Percentiles rank a stretch among this genome's conserved stretches.
Evolutionary conservation across 2,329 filamentous ascomycete species (phyloP).

Genomic region (Corinectria fuckeliana): DNA sequence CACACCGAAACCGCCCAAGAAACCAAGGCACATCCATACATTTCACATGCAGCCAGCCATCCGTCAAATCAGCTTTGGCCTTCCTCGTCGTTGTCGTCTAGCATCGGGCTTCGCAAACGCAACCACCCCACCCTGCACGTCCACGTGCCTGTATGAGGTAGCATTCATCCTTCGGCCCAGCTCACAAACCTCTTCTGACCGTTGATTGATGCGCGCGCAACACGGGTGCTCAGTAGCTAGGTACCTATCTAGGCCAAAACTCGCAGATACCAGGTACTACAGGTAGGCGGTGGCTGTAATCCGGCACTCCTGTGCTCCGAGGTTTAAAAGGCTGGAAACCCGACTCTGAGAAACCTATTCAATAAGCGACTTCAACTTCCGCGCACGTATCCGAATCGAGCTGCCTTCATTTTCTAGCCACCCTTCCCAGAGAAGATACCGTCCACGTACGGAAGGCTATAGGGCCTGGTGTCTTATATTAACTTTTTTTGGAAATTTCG

Average conservation of each 20-base stretch:
- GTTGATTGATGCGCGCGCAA: background rate
- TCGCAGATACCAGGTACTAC: too few relatives aligned
- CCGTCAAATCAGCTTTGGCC: background rate
- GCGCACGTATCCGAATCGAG: too few relatives aligned
- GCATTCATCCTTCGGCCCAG: slow-evolving; percentile 1
- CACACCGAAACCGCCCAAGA: slow-evolving; percentile 9
- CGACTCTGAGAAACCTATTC: too few relatives aligned
- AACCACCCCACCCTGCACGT: slow-evolving; percentile 7
- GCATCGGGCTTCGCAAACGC: slow-evolving; percentile 9
- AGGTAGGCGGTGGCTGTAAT: too few relatives aligned
- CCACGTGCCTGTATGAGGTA: slow-evolving; percentile 15
- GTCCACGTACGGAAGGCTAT: background rate
- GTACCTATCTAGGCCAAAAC: too few relatives aligned
- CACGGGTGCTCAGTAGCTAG: background rate
- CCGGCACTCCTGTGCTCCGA: too few relatives aligned
- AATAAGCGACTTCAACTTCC: too few relatives aligned
- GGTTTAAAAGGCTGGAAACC: too few relatives aligned
- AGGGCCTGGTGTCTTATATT: too few relatives aligned
- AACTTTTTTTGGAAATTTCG: too few relatives aligned
- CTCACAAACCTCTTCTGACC: background rate
- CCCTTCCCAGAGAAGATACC: too few relatives aligned
- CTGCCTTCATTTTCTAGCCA: too few relatives aligned
- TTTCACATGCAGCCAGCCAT: slow-evolving; percentile 12
- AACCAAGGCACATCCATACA: background rate
- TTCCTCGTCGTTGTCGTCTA: slow-evolving; percentile 6